A percentile compares a stretch with the other conserved stretches of the same genome.
Evolutionary conservation across 2,329 filamentous ascomycete species (phyloP).

Genomic region (Aspergillus fumigatus): DNA sequence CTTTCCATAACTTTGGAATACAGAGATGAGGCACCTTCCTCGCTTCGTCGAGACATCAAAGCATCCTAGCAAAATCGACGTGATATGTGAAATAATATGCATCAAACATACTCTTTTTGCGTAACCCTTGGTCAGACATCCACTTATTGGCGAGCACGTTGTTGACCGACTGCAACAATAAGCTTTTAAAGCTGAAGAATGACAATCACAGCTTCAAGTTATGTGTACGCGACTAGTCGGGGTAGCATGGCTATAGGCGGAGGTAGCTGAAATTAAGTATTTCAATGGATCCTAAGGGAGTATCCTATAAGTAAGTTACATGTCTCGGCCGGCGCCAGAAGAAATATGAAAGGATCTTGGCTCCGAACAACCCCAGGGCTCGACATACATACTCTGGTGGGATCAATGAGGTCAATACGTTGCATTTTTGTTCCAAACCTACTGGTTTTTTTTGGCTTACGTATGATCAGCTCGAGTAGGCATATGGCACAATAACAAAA

Average conservation of each 20-base stretch:
- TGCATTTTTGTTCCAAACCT: background rate
- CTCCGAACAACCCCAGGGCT: background rate
- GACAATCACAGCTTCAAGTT: too few relatives aligned
- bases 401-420: background rate
- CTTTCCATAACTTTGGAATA: background rate
- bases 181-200: too few relatives aligned
- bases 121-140: background rate
- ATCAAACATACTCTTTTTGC: background rate
- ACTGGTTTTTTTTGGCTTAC: background rate
- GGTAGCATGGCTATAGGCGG: too few relatives aligned
- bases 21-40: background rate
- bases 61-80: background rate
- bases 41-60: background rate
- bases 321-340: background rate
- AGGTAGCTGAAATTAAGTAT: too few relatives aligned
- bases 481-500: background rate
- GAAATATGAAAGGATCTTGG: background rate
- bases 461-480: background rate
- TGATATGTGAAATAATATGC: background rate
- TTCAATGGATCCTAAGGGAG: too few relatives aligned
- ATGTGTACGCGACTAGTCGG: too few relatives aligned
- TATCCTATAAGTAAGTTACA: slow-evolving; percentile 21
- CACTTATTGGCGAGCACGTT: too few relatives aligned
- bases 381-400: too few relatives aligned
- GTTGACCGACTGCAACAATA: too few relatives aligned